These are phyloP conservation scores for Botrytis fabae DNA, from an alignment of 2,329 filamentous ascomycete genomes.

Conservation along the genomic window DNA sequence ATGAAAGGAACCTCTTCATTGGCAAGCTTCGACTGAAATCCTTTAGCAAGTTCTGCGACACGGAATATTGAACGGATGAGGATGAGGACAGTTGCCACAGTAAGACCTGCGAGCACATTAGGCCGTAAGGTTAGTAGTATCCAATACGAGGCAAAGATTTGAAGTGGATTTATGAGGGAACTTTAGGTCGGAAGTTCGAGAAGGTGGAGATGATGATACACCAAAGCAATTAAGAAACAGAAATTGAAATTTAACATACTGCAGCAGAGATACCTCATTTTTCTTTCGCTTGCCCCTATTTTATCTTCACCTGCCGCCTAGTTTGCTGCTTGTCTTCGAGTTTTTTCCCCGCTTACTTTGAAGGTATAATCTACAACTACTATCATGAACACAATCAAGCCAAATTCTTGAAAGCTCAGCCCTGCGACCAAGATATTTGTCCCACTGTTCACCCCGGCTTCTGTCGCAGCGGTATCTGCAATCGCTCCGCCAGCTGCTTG, in stretches of 20 bases:
- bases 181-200: background rate
- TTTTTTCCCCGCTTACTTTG: conserved; percentile 22
- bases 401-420: conserved; percentile 43
- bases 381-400: conserved; percentile 36
- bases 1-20: conserved; percentile 48
- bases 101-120: conserved; percentile 38
- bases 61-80: conserved; percentile 58
- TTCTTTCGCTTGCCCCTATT: background rate
- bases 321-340: conserved; percentile 9
- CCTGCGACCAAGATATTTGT: conserved; percentile 44
- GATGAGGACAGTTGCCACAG: conserved; percentile 50
- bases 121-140: background rate
- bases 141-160: background rate
- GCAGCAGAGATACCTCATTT: conserved; percentile 11
- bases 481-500: conserved; percentile 56
- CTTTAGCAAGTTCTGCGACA: conserved; percentile 56
- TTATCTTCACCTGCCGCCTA: background rate
- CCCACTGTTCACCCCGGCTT: conserved; percentile 24
- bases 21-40: conserved; percentile 53
- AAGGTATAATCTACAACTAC: conserved; percentile 27
- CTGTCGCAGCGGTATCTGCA: conserved; percentile 45
- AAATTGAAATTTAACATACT: background rate
- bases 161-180: background rate
- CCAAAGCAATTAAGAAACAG: background rate
- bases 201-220: background rate